phyloP scores from a whole-genome alignment of 345 rosid species.

The Cardiospermum halicacabum region DNA sequence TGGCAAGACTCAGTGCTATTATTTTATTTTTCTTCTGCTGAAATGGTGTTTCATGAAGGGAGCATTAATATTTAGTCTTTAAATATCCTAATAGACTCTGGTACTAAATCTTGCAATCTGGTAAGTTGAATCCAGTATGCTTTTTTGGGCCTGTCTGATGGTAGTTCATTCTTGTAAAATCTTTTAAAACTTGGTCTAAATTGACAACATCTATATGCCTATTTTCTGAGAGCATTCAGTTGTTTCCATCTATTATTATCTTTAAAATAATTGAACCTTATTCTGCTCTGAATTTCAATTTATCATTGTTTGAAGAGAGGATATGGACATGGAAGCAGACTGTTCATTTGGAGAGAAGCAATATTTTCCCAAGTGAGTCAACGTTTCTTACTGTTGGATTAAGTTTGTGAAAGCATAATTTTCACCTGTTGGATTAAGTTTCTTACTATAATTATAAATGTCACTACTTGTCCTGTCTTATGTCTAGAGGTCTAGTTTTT shows the following conservation, averaged over 20 bases:
- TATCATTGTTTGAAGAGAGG: constrained; percentile 40
- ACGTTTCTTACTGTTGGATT: constrained; percentile 1
- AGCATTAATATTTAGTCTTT: neutral
- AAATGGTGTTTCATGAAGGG: neutral
- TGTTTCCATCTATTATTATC: neutral
- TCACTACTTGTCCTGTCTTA: neutral
- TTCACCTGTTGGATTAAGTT: neutral
- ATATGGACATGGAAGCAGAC: constrained; percentile 35
- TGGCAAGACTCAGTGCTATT: neutral
- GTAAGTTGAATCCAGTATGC: neutral
- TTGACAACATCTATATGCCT: neutral
- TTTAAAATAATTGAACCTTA: constrained; percentile 8
- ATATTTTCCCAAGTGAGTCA: constrained; percentile 76
- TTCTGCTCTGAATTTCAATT: constrained; percentile 12
- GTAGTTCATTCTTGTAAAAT: neutral
- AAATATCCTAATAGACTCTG: neutral
- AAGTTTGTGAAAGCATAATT: neutral
- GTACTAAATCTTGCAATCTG: neutral
- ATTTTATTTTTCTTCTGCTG: neutral
- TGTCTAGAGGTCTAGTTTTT: neutral
- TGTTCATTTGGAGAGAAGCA: constrained; percentile 31
- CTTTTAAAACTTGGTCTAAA: neutral
- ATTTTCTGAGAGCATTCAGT: neutral
- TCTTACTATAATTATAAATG: neutral
- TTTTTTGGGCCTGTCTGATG: neutral